Evolutionary conservation across 495 filamentous ascomycete species (phyloP), one percentile per base, ranked within the genome.

Genomic region (Penicillium flavigenum): DNA sequence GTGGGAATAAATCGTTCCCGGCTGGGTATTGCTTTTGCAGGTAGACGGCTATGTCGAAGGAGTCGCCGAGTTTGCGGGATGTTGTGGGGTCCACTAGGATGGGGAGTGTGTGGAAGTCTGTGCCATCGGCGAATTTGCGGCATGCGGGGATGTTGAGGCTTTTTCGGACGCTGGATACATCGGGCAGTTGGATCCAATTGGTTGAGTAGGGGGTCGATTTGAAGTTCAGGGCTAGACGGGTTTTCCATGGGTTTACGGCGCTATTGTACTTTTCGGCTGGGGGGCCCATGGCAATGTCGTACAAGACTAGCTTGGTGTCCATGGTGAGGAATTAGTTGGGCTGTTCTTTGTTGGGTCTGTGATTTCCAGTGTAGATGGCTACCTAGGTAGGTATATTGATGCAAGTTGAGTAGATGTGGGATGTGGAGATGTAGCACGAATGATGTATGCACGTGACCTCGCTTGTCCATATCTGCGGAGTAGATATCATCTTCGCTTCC

Each of bases 191-290:
- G 1, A 83, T 76, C 82, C 81, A 83, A 24, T 62, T 45, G n/a
- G 85, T 87, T 14, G 51, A 52, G 73, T 80, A 84, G 2, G 76
- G 68, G 5, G 76, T 29, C 29, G 41, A n/a, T 60, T 84, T 86
- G 79, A 83, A 84, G 71, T 82, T 86, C 32, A 88, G 79, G 0
- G 85, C 82, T 16, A 70, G 64, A 4, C 85, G 81, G 41, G 72
- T 53, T 64, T 87, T 87, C 79, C 81, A 86, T 4, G 85, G 83
- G 64, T 88, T 88, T 5, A 79, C 78, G 0, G 78, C 65, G 57
- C 61, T 61, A 55, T 27, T 50, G 62, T 44, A 75, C 29, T 74
- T 66, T 10, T 64, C 62, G 4, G 66, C 56, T 49, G 81, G 75
- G 8, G 69, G 67, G 2, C 60, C 46, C 7, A 72, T 71, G 49